These are phyloP conservation scores for Stereocaulon alpinum DNA, from an alignment of 495 filamentous ascomycete species.

Conservation along the genomic window DNA sequence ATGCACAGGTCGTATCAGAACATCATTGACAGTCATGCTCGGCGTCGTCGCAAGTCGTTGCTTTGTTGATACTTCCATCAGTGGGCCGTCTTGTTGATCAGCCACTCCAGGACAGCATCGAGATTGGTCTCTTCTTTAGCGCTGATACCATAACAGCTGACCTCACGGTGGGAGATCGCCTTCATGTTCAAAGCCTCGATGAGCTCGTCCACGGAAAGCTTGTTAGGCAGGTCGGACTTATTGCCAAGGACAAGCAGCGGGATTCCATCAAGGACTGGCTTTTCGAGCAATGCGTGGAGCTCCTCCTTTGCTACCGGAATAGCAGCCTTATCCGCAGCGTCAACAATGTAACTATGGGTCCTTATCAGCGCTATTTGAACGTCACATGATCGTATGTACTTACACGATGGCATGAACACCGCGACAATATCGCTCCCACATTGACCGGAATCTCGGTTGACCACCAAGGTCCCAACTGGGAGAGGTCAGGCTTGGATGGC, in stretches of 20 bases:
- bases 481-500: conserved; percentile 19
- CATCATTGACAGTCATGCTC: conserved; percentile 13
- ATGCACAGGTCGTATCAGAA: conserved; percentile 7
- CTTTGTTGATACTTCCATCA: conserved; percentile 1
- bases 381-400: not conserved
- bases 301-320: conserved; percentile 86
- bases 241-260: conserved; percentile 95
- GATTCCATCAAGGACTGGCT: conserved; percentile 77
- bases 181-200: conserved; percentile 90
- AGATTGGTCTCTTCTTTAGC: conserved; percentile 98
- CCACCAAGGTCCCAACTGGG: conserved; percentile 89
- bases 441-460: conserved; percentile 91
- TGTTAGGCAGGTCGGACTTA: conserved; percentile 85
- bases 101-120: conserved; percentile 92
- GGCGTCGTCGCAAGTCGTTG: conserved; percentile 8
- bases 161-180: conserved; percentile 80
- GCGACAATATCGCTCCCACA: conserved; percentile 99
- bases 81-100: conserved; percentile 52
- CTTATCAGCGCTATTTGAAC: not conserved
- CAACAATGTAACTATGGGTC: conserved; percentile 70
- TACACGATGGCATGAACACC: conserved; percentile 96
- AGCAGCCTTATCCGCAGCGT: conserved; percentile 72
- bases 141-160: conserved; percentile 97
- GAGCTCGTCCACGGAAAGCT: conserved; percentile 83
- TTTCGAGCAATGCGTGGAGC: conserved; percentile 77